These are phyloP conservation scores for Lactuca sativa DNA, from an alignment of 129 eudicot genomes.

Conservation along the genomic window DNA sequence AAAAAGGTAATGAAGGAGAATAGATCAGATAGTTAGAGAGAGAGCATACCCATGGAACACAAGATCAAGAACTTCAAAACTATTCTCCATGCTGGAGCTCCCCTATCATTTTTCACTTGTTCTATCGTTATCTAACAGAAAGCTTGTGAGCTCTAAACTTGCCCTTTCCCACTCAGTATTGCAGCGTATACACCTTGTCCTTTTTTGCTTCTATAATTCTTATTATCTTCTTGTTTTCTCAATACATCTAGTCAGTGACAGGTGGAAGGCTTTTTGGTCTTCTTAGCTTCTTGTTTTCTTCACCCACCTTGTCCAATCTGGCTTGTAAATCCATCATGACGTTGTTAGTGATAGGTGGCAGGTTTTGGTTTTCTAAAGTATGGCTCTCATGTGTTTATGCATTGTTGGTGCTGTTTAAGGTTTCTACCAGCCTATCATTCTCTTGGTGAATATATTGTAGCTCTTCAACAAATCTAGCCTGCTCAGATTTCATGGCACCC, in stretches of 20 bases:
- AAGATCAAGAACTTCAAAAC: slow-evolving; percentile 63
- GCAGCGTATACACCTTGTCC: slow-evolving; percentile 46
- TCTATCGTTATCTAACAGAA: slow-evolving; percentile 57
- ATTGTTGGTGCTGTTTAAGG: slow-evolving; percentile 29
- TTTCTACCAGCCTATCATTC: slow-evolving; percentile 44
- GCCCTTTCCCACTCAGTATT: slow-evolving; percentile 71
- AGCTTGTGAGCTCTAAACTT: slow-evolving; percentile 69
- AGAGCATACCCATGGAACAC: no score
- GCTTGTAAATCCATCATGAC: slow-evolving; percentile 44
- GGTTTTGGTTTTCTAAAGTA: slow-evolving; percentile 19
- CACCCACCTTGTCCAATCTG: slow-evolving; percentile 51
- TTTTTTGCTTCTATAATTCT: slow-evolving; percentile 52
- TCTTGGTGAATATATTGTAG: slow-evolving; percentile 47
- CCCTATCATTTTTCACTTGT: slow-evolving; percentile 65
- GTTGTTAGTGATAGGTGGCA: slow-evolving; percentile 21
- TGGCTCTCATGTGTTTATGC: slow-evolving; percentile 30
- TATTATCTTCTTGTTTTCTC: slow-evolving; percentile 55
- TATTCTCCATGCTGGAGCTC: slow-evolving; percentile 34
- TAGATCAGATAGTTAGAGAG: no score
- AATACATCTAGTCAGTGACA: slow-evolving; percentile 15
- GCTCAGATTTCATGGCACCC: slow-evolving; percentile 60
- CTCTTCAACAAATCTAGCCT: slow-evolving; percentile 50
- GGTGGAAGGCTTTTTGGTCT: no score
- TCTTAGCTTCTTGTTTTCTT: slow-evolving; percentile 1
- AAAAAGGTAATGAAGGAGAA: no score